Evolutionary conservation across 2,329 filamentous ascomycete genomes (phyloP).

Genomic region (Pyrenophora tritici-repentis): DNA sequence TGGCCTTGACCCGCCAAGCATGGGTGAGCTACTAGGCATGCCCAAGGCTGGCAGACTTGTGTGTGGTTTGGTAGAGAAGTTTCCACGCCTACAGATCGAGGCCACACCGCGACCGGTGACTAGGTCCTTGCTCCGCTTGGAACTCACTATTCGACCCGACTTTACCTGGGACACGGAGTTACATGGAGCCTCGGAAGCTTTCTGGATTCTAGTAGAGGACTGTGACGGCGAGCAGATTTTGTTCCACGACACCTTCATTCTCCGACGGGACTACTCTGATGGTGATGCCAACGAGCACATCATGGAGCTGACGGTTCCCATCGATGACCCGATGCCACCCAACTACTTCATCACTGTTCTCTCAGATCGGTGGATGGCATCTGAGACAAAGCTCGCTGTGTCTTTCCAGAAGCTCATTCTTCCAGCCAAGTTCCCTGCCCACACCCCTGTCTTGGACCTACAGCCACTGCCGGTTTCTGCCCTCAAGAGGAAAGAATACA

Average conservation of each 20-base stretch:
- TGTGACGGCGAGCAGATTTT: conserved; percentile 96
- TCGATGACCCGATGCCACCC: conserved; percentile 96
- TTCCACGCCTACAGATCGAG: conserved; percentile 89
- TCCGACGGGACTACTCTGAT: conserved; percentile 85
- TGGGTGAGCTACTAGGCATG: conserved; percentile 92
- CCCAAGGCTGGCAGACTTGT: conserved; percentile 85
- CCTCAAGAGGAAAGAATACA: conserved; percentile 82
- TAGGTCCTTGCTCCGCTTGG: conserved; percentile 86
- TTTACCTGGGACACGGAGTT: conserved; percentile 94
- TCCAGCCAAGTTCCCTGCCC: conserved; percentile 92
- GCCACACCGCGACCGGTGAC: conserved; percentile 95
- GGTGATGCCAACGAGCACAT: conserved; percentile 90
- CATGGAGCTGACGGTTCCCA: conserved; percentile 94
- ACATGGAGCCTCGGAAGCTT: conserved; percentile 86
- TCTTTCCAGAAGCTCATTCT: conserved; percentile 94
- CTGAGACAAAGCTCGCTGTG: conserved; percentile 89
- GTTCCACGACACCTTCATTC: conserved; percentile 90
- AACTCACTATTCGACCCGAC: conserved; percentile 88
- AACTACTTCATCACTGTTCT: conserved; percentile 97
- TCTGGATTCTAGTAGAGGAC: conserved; percentile 97
- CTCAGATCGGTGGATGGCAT: conserved; percentile 98
- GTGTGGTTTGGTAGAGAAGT: conserved; percentile 85
- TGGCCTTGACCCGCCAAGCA: conserved; percentile 91
- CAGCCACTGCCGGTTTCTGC: conserved; percentile 89
- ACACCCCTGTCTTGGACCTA: conserved; percentile 88